Evolutionary conservation across 306 rosid species (phyloP), one percentile per base, ranked within the genome.

Genomic region (Quercus alba): DNA sequence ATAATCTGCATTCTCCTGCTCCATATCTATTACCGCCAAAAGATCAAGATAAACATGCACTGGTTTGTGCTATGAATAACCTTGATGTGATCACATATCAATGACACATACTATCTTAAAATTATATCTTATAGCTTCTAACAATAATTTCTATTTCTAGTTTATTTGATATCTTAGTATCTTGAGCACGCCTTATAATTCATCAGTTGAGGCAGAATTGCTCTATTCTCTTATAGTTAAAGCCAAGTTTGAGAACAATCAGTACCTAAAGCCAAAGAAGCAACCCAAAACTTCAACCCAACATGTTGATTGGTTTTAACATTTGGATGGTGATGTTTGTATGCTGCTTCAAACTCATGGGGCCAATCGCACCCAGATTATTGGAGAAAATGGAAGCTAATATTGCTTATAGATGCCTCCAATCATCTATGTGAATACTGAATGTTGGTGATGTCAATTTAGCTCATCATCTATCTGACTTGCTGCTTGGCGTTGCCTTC

Each of bases 241-340:
- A 90, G 94, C 98, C 57, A 86, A 75, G 84, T 89, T 82, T 84
- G 97, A 93, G 90, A 95, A 95, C 81, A 91, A 90, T 77, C 83
- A 96, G 56, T 91, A 86, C 76, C 87, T 31, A 82, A 91, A 84
- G 87, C 97, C 95, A 2, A 91, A 89, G 84, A 93, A 85, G 88
- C 88, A 89, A 76, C 84, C 95, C 67, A 93, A 89, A 81, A 46
- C 81, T 80, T 94, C 99, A 72, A 83, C 84, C 73, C 72, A 89
- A 66, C 92, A 81, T 87, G 95, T 93, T 3, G 97, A 90, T 84
- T 90, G 95, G 91, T 89, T 85, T 84, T 94, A 90, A 83, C 20
- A 51, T 67, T 31, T 64, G 75, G 68, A 52, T 55, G 30, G n/a
- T 20, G 44, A n/a, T 6, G 54, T 31, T 49, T 21, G n/a, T 49